Evolutionary conservation across 176 grass and related monocot genomes (phyloP).

Genomic region (Urochloa ruziziensis): DNA sequence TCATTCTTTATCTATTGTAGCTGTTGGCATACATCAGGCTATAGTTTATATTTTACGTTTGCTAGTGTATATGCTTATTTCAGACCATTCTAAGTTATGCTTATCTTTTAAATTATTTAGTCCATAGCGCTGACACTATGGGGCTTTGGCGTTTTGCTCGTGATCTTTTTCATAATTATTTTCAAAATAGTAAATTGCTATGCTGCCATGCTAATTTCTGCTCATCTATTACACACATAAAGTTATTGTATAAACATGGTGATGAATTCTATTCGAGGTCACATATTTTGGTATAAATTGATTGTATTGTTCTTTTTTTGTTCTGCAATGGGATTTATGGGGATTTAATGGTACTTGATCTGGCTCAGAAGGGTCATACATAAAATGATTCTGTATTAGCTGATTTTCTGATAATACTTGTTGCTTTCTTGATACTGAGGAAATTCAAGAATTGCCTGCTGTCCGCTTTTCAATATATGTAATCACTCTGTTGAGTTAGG

Average conservation of each 20-base stretch:
- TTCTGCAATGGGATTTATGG: conserved; percentile 5
- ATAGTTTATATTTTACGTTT: conserved; percentile 7
- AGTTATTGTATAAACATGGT: neutral
- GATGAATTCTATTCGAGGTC: neutral
- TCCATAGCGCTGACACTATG: neutral
- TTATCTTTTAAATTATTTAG: neutral
- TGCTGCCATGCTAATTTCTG: neutral
- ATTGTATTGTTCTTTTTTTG: conserved; percentile 17
- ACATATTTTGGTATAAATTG: neutral
- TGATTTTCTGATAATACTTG: neutral
- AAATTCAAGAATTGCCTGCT: neutral
- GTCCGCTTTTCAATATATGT: neutral
- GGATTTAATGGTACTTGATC: neutral
- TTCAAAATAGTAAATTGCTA: neutral
- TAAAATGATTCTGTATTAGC: conserved; percentile 18
- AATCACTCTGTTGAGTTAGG: neutral
- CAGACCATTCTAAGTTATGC: neutral
- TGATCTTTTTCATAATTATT: neutral
- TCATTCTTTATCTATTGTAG: neutral
- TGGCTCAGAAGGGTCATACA: conserved; percentile 2
- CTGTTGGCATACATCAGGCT: neutral
- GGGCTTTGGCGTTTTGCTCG: neutral
- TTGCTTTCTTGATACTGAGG: conserved; percentile 15
- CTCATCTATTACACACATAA: neutral
- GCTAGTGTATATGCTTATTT: neutral